A percentile compares a stretch with the other conserved stretches of the same genome.
phyloP scores from a whole-genome alignment of 192 early-diverging fungal species.

The Gonapodya prolifera region DNA sequence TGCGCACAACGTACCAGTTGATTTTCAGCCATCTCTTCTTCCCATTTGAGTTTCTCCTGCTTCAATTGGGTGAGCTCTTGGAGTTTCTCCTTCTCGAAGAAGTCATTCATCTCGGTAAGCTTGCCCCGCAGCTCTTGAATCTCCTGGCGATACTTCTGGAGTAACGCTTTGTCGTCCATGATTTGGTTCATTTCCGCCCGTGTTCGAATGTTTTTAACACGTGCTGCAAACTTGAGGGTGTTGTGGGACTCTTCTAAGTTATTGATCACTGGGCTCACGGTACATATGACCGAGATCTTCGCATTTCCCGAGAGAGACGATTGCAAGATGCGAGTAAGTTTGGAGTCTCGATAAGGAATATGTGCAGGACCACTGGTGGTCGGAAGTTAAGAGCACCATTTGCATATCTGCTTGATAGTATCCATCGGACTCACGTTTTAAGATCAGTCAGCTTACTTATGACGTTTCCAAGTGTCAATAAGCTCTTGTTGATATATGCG shows the following conservation, averaged over 20 bases:
- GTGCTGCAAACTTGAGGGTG: constrained; percentile 88
- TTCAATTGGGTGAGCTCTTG: constrained; percentile 12
- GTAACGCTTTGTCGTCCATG: constrained; percentile 66
- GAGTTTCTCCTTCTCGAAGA: constrained; percentile 11
- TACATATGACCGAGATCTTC: constrained; percentile 80
- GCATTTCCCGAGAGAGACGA: constrained; percentile 84
- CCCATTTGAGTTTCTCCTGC: constrained; percentile 8
- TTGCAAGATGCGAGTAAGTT: constrained; percentile 88
- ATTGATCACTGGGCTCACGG: constrained; percentile 28
- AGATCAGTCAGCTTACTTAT: constrained; percentile 79
- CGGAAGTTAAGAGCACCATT: neutral
- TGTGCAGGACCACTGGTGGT: constrained; percentile 30
- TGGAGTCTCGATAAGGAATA: constrained; percentile 95
- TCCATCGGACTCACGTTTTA: constrained; percentile 10
- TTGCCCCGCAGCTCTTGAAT: constrained; percentile 61
- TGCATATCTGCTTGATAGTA: neutral
- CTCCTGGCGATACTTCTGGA: constrained; percentile 71
- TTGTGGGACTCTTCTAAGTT: constrained; percentile 79
- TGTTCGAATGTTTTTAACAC: constrained; percentile 78
- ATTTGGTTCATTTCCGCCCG: constrained; percentile 70
- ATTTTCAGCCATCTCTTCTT: constrained; percentile 8
- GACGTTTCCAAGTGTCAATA: constrained; percentile 83
- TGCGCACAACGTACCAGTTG: neutral
- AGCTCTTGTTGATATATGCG: constrained; percentile 86
- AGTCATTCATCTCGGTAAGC: constrained; percentile 18